Conservation (phyloP, 2,329 filamentous ascomycete genomes). For the Zasmidium citrigriseum region DNA sequence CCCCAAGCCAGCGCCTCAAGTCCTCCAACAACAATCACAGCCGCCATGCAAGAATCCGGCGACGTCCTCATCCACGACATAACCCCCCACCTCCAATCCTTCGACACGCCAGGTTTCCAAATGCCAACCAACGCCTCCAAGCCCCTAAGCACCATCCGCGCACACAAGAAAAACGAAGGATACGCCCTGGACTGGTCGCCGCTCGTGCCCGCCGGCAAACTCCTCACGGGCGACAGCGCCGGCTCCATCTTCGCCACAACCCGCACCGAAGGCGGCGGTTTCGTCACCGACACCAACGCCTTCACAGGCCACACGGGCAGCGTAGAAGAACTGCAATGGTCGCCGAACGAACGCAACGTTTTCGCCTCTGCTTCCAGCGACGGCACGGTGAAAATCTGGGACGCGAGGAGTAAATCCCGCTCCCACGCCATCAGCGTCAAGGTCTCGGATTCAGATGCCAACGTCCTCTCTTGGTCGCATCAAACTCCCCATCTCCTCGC, state of each 20-base stretch:
- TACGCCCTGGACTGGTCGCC: constrained; percentile 98
- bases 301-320: constrained; percentile 83
- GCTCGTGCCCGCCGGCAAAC: constrained; percentile 74
- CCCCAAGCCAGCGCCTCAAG: constrained; percentile 69
- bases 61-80: constrained; percentile 93
- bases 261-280: constrained; percentile 82
- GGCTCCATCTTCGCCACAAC: constrained; percentile 88
- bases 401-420: constrained; percentile 85
- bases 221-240: constrained; percentile 88
- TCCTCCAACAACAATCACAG: constrained; percentile 80
- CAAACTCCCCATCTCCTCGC: constrained; percentile 88
- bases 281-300: constrained; percentile 80
- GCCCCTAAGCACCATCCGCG: constrained; percentile 80
- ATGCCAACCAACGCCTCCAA: constrained; percentile 84
- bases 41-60: constrained; percentile 87
- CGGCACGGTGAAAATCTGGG: constrained; percentile 94
- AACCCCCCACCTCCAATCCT: constrained; percentile 82
- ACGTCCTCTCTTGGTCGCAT: constrained; percentile 93
- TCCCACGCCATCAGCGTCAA: constrained; percentile 85
- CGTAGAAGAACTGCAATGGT: constrained; percentile 97
- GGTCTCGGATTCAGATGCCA: constrained; percentile 83
- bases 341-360: constrained; percentile 85
- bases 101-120: constrained; percentile 82
- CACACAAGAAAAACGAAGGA: constrained; percentile 84
- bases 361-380: constrained; percentile 94